A percentile compares a stretch with the other conserved stretches of the same genome.
Conservation (phyloP, 2,329 filamentous ascomycete genomes). For the Trichoderma hamatum region DNA sequence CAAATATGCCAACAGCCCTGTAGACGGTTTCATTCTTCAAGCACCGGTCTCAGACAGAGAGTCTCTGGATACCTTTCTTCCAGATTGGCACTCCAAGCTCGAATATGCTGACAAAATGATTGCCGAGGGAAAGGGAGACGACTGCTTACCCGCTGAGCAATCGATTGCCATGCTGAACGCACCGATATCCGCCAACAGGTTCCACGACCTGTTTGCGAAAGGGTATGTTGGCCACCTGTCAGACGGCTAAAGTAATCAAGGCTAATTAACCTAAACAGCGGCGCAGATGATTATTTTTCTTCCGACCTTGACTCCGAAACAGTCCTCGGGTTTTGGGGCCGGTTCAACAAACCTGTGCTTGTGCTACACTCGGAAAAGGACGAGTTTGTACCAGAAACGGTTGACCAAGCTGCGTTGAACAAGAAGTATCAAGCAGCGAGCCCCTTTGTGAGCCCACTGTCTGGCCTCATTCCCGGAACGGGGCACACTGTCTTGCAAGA, state of each 20-base stretch:
- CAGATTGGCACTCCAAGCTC: constrained; percentile 51
- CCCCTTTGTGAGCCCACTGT: constrained; percentile 52
- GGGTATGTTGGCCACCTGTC: constrained; percentile 48
- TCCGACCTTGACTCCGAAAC: constrained; percentile 65
- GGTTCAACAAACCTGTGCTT: constrained; percentile 61
- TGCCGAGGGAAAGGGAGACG: constrained; percentile 54
- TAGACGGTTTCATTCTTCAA: constrained; percentile 80
- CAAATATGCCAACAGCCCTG: constrained; percentile 50
- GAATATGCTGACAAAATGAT: constrained; percentile 58
- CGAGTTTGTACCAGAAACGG: constrained; percentile 60
- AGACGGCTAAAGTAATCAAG: background rate
- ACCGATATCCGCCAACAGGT: constrained; percentile 57
- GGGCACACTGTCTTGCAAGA: constrained; percentile 53
- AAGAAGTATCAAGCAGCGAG: constrained; percentile 57
- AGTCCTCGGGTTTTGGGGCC: constrained; percentile 66
- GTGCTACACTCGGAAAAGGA: constrained; percentile 69
- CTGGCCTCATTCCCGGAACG: constrained; percentile 56
- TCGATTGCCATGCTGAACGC: constrained; percentile 46
- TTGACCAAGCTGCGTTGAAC: constrained; percentile 63
- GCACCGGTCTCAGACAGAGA: constrained; percentile 80
- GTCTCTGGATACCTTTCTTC: constrained; percentile 52
- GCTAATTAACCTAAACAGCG: constrained; percentile 45
- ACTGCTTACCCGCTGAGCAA: constrained; percentile 56
- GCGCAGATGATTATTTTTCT: constrained; percentile 89
- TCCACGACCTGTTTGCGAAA: constrained; percentile 52